Evolutionary conservation across 164 flowering plant species (phyloP).

Genomic region (Chimonanthus praecox): DNA sequence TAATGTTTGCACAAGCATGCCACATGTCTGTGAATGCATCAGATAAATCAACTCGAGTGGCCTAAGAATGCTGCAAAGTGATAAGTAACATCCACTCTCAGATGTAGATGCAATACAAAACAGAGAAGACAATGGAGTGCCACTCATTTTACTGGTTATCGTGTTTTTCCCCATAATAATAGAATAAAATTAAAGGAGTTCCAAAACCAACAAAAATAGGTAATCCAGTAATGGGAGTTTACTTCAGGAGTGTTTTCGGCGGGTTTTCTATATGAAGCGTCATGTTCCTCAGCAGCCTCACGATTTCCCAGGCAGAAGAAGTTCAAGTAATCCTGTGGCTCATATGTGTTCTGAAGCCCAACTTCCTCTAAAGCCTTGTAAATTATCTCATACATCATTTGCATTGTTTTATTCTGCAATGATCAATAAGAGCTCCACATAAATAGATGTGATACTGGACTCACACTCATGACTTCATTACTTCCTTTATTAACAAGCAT

Average conservation of each 20-base stretch:
- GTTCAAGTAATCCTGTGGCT: constrained; percentile 80
- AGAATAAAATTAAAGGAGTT: no score
- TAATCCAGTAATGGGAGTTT: background rate
- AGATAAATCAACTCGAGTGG: background rate
- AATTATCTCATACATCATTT: constrained; percentile 97
- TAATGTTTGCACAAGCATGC: background rate
- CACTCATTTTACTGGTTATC: background rate
- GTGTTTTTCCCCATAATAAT: background rate
- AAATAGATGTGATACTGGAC: background rate
- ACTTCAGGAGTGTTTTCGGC: constrained; percentile 72
- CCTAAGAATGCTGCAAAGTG: no score
- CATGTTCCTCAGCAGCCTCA: constrained; percentile 46
- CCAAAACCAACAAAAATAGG: background rate
- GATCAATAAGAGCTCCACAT: constrained; percentile 8
- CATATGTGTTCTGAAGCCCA: constrained; percentile 71
- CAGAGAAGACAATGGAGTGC: no score
- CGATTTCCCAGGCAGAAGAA: constrained; percentile 96
- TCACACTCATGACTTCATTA: background rate
- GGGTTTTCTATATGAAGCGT: constrained; percentile 29
- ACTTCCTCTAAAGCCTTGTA: constrained; percentile 84
- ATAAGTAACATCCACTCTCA: no score
- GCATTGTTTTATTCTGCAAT: constrained; percentile 91
- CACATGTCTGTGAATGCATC: background rate
- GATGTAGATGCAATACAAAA: no score
- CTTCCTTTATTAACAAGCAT: background rate